Base-by-base conservation (phyloP, 169 alveolate species). In the Amoebophrya sp. region DNA sequence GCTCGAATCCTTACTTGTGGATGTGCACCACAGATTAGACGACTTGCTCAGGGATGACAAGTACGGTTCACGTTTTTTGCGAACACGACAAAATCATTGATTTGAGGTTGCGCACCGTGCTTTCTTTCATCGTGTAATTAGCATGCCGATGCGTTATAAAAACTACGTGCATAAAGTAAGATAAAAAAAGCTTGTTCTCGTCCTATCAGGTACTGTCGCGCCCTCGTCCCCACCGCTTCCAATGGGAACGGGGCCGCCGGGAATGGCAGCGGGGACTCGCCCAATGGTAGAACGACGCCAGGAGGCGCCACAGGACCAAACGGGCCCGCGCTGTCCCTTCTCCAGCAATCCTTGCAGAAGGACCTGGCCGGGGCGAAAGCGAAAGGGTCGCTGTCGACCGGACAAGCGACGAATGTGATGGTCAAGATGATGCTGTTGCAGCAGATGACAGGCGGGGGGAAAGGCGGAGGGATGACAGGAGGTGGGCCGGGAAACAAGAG, bases 371-470 rank as follows among this genome's bases (percentile, higher is more conserved):
- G 66, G 29, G 66, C 66, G 29, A 47, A 47, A 18, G 18, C 29
- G 7, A 47, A 47, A 18, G 66, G 66, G 18, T 47, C 66, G 18
- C 66, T 47, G 29, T 12, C 66, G 66, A 7, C 7, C 29, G 18
- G 18, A 47, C 29, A 47, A 47, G 66, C 66, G 18, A 47, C 66
- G 29, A 47, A 89, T 40, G 91, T 89, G 25, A 89, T 89, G 91
- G 41, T 89, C 39, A 89, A 89, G 91, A 89, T 89, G 91, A 39
- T 89, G 40, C 77, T 89, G 7, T 40, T 89, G 54, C n/a, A 89
- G 77, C 32, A 40, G 77, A 3, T 89, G 91, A 54, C n/a, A n/a
- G n/a, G n/a, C n/a, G n/a, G n/a, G n/a, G n/a, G n/a, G n/a, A n/a
- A n/a, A n/a, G n/a, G n/a, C n/a, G n/a, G n/a, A n/a, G n/a, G n/a